Conservation (phyloP, 371 early-diverging fungal genomes). For the Apophysomyces ossiformis region DNA sequence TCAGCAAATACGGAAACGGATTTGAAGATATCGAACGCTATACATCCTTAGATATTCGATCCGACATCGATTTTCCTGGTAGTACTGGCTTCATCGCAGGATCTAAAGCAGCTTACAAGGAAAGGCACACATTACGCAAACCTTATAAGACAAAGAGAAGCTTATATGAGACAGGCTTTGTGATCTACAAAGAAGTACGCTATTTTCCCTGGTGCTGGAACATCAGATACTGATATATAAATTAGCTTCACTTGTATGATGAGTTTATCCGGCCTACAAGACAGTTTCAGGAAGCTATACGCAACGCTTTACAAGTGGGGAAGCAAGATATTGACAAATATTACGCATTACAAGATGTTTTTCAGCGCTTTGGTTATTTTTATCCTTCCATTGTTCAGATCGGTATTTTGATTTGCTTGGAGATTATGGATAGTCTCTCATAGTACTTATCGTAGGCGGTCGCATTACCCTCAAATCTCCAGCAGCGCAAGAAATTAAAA, state of each 20-base stretch:
- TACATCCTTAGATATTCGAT: neutral
- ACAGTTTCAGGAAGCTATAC: neutral
- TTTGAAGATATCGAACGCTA: neutral
- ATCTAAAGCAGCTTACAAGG: neutral
- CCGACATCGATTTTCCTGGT: neutral
- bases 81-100: neutral
- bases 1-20: neutral
- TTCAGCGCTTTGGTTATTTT: neutral
- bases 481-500: neutral
- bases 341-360: neutral
- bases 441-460: neutral
- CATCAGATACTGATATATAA: neutral
- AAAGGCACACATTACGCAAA: neutral
- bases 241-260: neutral
- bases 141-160: neutral
- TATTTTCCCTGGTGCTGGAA: neutral
- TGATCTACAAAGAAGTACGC: neutral
- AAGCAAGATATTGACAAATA: neutral
- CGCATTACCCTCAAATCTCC: neutral
- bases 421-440: too few relatives aligned
- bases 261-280: neutral
- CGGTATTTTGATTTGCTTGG: neutral
- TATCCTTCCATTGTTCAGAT: neutral
- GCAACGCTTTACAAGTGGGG: neutral
- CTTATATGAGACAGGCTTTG: neutral